These are phyloP conservation scores for Geotrichum bryndzae DNA, from an alignment of 1,139 yeast genomes.

Conservation along the genomic window DNA sequence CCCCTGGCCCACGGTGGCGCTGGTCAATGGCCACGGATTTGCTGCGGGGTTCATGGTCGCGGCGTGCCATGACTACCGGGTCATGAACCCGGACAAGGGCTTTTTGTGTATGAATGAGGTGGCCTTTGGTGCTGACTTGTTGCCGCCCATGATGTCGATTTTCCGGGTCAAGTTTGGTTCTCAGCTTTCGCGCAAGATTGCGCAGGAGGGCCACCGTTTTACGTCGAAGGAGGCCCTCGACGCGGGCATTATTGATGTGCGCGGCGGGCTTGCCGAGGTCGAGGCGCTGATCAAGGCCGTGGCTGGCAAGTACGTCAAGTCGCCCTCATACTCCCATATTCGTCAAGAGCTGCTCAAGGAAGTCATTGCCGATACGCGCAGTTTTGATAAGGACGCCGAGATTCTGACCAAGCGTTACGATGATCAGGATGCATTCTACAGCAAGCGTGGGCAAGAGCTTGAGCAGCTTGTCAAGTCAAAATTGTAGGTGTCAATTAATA, in stretches of 20 bases:
- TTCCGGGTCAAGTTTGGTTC: constrained; percentile 33
- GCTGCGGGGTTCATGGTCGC: constrained; percentile 40
- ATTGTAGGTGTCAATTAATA: background rate
- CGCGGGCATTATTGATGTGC: constrained; percentile 31
- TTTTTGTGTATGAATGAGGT: constrained; percentile 38
- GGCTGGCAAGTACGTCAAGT: constrained; percentile 21
- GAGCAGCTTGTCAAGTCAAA: background rate
- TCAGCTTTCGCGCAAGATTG: constrained; percentile 28
- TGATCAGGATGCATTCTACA: constrained; percentile 8
- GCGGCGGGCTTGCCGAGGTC: constrained; percentile 33
- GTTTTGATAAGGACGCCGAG: constrained; percentile 18
- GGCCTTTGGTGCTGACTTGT: constrained; percentile 36
- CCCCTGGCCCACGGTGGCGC: constrained; percentile 39
- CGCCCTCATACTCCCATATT: constrained; percentile 32
- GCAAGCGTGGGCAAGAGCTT: background rate
- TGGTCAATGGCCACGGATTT: constrained; percentile 39
- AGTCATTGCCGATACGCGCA: constrained; percentile 26
- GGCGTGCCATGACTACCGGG: constrained; percentile 36
- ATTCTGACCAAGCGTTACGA: background rate
- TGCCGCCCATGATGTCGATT: constrained; percentile 34
- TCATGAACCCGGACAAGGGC: constrained; percentile 38
- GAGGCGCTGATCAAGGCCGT: constrained; percentile 27
- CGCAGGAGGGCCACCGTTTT: constrained; percentile 34
- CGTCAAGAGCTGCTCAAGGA: constrained; percentile 31
- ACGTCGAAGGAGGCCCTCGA: constrained; percentile 33